These are phyloP conservation scores for Melanogaster broomeanus DNA, from an alignment of 768 basidiomycete species.

Conservation along the genomic window DNA sequence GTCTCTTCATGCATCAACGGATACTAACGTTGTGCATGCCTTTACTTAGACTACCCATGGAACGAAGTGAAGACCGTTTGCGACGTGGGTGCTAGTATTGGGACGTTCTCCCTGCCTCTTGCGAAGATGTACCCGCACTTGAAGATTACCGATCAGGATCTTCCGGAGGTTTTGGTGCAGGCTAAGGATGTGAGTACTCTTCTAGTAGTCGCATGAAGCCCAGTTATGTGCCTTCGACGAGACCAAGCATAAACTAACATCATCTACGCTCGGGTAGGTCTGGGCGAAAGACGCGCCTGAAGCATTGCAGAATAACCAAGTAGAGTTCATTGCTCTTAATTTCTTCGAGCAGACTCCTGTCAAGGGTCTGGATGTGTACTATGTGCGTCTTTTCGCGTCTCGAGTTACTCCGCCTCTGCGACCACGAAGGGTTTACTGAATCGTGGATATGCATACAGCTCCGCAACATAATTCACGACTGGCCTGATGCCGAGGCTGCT, in stretches of 20 bases:
- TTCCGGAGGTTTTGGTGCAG: constrained; percentile 26
- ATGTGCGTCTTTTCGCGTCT: constrained; percentile 22
- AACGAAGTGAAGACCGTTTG: constrained; percentile 23
- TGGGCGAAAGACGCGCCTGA: constrained; percentile 18
- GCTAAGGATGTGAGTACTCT: constrained; percentile 18
- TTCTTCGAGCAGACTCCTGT: constrained; percentile 20
- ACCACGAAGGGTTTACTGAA: neutral
- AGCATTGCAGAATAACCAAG: constrained; percentile 13
- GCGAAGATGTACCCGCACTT: constrained; percentile 27
- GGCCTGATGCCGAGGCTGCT: constrained; percentile 35
- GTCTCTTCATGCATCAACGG: neutral
- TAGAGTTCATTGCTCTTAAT: constrained; percentile 19
- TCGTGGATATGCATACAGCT: constrained; percentile 11
- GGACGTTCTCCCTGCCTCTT: constrained; percentile 29
- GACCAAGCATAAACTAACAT: neutral
- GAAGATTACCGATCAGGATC: constrained; percentile 28
- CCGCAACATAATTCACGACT: constrained; percentile 36
- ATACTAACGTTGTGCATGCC: neutral
- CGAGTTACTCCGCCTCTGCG: neutral
- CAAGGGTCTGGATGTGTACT: constrained; percentile 23
- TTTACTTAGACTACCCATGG: constrained; percentile 26
- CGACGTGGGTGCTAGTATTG: constrained; percentile 32
- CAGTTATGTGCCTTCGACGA: neutral
- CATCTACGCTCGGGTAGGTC: constrained; percentile 2
- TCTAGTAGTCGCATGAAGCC: neutral